Conservation (phyloP, 305 asterid species). For the Fraxinus xanthoxyloides region DNA sequence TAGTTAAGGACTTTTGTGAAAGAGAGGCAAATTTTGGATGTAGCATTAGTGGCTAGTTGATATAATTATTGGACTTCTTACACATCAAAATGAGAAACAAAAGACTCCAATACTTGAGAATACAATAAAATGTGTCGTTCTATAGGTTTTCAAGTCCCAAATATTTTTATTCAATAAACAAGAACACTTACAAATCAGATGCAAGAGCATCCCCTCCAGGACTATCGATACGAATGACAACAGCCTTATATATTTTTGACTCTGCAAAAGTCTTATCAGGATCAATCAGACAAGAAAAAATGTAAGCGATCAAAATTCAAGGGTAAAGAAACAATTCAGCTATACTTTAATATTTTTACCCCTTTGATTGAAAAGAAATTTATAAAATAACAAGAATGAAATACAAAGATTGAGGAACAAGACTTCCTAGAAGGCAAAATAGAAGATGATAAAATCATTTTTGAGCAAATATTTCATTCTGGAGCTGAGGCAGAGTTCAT, state of each 20-base stretch:
- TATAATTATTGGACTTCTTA: not conserved
- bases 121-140: not conserved
- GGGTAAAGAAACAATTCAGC: not conserved
- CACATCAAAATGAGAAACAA: not conserved
- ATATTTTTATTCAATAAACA: not conserved
- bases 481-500: not conserved
- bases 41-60: not conserved
- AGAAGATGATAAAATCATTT: not conserved
- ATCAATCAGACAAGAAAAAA: constrained; percentile 18
- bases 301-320: constrained; percentile 15
- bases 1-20: not conserved
- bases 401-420: not conserved
- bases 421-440: not conserved
- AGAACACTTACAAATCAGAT: constrained; percentile 83
- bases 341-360: not conserved
- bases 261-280: constrained; percentile 42
- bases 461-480: constrained; percentile 6
- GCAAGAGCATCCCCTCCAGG: constrained; percentile 99
- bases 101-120: not conserved
- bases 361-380: not conserved
- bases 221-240: constrained; percentile 85
- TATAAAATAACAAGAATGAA: not conserved
- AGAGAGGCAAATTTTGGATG: not conserved
- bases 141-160: not conserved
- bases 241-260: constrained; percentile 83